Conservation (phyloP, 2,329 filamentous ascomycete genomes). For the Incumbomyces delicatus region DNA sequence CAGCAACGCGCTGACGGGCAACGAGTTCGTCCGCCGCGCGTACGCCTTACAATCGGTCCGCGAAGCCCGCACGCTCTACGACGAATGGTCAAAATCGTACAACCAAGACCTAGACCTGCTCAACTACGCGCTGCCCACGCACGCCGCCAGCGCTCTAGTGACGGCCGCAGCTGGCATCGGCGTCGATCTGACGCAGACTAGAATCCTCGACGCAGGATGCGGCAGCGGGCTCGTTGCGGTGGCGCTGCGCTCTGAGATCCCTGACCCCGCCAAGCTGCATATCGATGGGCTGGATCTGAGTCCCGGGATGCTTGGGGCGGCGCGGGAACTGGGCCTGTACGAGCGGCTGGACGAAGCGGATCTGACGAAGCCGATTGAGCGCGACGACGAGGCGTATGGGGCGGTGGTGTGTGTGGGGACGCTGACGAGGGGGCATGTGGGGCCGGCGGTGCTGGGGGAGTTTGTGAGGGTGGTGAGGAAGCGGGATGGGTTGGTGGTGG, state of each 20-base stretch:
- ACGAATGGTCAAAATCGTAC: conserved; percentile 38
- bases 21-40: conserved; percentile 26
- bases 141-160: conserved; percentile 28
- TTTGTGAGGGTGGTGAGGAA: conserved; percentile 40
- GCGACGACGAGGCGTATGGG: conserved; percentile 37
- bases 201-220: conserved; percentile 23
- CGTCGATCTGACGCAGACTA: conserved; percentile 9
- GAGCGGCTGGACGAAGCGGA: conserved; percentile 37
- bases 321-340: conserved; percentile 40
- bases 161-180: background rate
- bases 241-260: background rate
- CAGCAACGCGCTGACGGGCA: conserved; percentile 9
- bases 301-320: conserved; percentile 45
- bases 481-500: conserved; percentile 39
- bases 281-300: conserved; percentile 47
- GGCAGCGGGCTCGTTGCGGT: conserved; percentile 40
- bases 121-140: conserved; percentile 33
- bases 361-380: conserved; percentile 35
- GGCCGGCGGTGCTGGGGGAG: conserved; percentile 41
- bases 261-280: conserved; percentile 27
- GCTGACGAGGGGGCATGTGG: conserved; percentile 47
- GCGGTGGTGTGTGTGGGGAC: conserved; percentile 46
- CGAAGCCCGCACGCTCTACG: conserved; percentile 34
- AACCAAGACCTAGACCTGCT: conserved; percentile 33
- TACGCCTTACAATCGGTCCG: conserved; percentile 27